A percentile compares a stretch with the other conserved stretches of the same genome.
These are phyloP conservation scores for Tricladium varicosporioides DNA, from an alignment of 2,329 filamentous ascomycete genomes.

Conservation along the genomic window DNA sequence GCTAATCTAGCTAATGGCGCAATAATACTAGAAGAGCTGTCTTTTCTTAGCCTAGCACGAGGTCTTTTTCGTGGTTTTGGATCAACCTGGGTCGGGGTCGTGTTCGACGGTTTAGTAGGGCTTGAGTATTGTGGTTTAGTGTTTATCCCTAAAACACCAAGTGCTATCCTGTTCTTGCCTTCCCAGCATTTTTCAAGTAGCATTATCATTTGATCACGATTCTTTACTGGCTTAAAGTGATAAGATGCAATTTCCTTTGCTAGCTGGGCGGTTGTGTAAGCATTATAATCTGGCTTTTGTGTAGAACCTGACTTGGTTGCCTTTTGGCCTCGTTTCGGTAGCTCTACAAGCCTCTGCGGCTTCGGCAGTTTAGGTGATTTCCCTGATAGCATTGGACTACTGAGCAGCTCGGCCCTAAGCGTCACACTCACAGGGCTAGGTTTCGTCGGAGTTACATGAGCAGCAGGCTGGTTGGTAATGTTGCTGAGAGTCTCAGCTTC, in stretches of 20 bases:
- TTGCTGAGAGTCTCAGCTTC: not conserved
- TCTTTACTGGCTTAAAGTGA: constrained; percentile 72
- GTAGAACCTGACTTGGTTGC: not conserved
- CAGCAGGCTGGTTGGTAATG: constrained; percentile 21
- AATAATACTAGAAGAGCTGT: constrained; percentile 16
- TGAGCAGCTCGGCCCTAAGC: constrained; percentile 15
- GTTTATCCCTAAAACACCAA: constrained; percentile 29
- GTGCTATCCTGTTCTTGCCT: constrained; percentile 45
- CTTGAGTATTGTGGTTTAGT: constrained; percentile 1
- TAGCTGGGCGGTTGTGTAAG: constrained; percentile 62
- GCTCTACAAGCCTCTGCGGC: not conserved
- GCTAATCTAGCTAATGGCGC: not conserved
- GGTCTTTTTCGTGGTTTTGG: constrained; percentile 35
- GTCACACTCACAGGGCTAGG: constrained; percentile 16
- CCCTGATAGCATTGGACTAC: constrained; percentile 15
- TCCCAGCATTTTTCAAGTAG: constrained; percentile 71
- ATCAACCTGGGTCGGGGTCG: not conserved
- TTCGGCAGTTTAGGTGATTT: constrained; percentile 13
- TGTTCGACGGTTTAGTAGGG: constrained; percentile 5
- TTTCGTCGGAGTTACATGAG: not conserved
- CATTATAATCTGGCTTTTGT: constrained; percentile 54
- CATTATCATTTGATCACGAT: constrained; percentile 65
- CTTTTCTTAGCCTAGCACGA: constrained; percentile 45
- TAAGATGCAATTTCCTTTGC: constrained; percentile 60
- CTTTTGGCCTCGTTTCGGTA: no score